phyloP scores from a whole-genome alignment of 805 yeast genomes.

The Myxozyma melibiosi region DNA sequence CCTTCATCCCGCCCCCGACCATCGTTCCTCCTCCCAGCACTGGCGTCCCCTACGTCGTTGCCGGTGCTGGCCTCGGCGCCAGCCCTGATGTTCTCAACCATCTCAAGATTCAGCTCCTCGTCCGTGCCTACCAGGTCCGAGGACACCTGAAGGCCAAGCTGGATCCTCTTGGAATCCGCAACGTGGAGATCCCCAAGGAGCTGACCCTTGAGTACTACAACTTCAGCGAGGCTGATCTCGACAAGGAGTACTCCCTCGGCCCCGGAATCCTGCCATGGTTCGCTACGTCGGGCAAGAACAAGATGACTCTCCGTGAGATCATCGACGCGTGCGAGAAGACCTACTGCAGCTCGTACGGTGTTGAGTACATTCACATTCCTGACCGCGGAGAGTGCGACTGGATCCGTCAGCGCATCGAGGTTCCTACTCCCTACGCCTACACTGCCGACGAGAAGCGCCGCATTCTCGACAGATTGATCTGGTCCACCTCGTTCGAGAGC shows the following conservation, averaged over 20 bases:
- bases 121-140: constrained; percentile 97
- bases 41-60: constrained; percentile 66
- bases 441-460: constrained; percentile 90
- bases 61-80: constrained; percentile 47
- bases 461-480: constrained; percentile 91
- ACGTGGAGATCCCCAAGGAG: constrained; percentile 84
- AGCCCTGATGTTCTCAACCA: constrained; percentile 76
- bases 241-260: constrained; percentile 83
- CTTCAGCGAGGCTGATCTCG: constrained; percentile 82
- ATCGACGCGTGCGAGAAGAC: constrained; percentile 75
- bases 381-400: constrained; percentile 95
- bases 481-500: constrained; percentile 93
- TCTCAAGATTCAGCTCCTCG: constrained; percentile 91
- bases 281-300: constrained; percentile 61
- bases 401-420: constrained; percentile 95
- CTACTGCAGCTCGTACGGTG: constrained; percentile 88
- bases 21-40: constrained; percentile 79
- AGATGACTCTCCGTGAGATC: constrained; percentile 76
- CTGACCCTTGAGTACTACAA: constrained; percentile 90
- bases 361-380: constrained; percentile 96
- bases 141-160: constrained; percentile 95
- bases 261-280: constrained; percentile 97
- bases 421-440: constrained; percentile 83
- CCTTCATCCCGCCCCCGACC: constrained; percentile 91
- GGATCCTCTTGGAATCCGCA: constrained; percentile 92